Evolutionary conservation across 768 basidiomycete genomes (phyloP), one percentile per base, ranked within the genome.

Genomic region (Mycena vulgaris): DNA sequence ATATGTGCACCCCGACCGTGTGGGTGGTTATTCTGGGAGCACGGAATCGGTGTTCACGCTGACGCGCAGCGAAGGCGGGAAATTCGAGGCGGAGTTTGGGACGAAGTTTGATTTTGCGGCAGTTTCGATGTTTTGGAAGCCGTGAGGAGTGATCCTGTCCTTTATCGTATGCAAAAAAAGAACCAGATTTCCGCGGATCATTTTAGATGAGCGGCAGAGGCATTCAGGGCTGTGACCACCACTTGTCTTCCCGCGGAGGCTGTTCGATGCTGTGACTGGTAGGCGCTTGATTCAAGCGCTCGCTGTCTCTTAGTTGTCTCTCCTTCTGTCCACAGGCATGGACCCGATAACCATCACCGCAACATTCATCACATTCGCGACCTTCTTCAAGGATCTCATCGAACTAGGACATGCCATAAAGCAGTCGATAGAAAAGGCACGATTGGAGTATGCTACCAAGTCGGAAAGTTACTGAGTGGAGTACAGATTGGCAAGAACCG

Each of bases 401-500:
- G 58, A 59, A 3, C 19, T 59, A 2, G 42, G 42, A 5, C 37
- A 47, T 9, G 47, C 30, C 28, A 59, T 59, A 21, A 25, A 33
- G 17, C 19, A 10, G 17, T 59, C 58, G 7, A 59, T 59, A 21
- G 39, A 40, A 40, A 40, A 40, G 39, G 39, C 17, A 40, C 16
- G 39, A 40, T 35, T n/a, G n/a, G 35, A 37, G 14, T 7, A 14
- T 37, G n/a, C 14, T 37, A 37, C 14, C 35, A 7, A 6, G 8
- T 37, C 35, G 8, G 35, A 6, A 14, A 37, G 35, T 14, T 6
- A 14, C 35, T 37, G 35, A 40, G 4, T 14, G 17, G 7, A 40
- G 17, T 19, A 19, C 39, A 58, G 65, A 53, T 66, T 37, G n/a
- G 23, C 40, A 56, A 66, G 28, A 66, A 66, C 21, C 55, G 56